phyloP scores from a whole-genome alignment of 345 rosid genomes.

The Pugionium cornutum region DNA sequence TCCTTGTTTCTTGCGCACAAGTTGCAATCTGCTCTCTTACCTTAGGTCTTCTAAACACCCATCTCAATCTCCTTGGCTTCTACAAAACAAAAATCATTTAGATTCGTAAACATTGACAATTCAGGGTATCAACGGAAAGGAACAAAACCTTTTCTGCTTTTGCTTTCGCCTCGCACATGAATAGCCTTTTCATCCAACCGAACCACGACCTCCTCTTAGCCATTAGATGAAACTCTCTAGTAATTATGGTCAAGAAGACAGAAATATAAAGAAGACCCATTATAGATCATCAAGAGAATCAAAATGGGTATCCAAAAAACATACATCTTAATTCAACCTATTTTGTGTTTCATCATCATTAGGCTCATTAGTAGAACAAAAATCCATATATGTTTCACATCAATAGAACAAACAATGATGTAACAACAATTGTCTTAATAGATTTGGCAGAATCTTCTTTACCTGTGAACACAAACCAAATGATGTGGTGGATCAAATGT shows the following conservation, averaged over 20 bases:
- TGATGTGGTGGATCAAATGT: slow-evolving; percentile 12
- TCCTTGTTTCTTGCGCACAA: slow-evolving; percentile 39
- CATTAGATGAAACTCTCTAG: slow-evolving; percentile 45
- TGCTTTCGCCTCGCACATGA: slow-evolving; percentile 51
- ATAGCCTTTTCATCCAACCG: slow-evolving; percentile 62
- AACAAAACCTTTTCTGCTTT: slow-evolving; percentile 56
- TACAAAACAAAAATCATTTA: slow-evolving; percentile 21
- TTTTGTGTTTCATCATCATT: neutral
- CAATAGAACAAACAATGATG: slow-evolving; percentile 15
- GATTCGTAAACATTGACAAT: neutral
- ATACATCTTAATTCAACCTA: neutral
- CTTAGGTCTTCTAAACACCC: slow-evolving; percentile 55
- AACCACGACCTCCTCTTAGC: slow-evolving; percentile 62
- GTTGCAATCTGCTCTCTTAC: slow-evolving; percentile 53
- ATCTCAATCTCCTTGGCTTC: slow-evolving; percentile 59
- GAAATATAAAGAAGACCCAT: neutral
- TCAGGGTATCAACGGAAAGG: neutral
- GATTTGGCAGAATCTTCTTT: slow-evolving; percentile 12
- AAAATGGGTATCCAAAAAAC: slow-evolving; percentile 3
- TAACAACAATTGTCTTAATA: slow-evolving; percentile 18
- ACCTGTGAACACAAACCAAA: slow-evolving; percentile 33
- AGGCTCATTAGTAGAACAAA: neutral
- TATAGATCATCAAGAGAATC: slow-evolving; percentile 19
- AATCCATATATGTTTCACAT: neutral
- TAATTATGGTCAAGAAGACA: slow-evolving; percentile 20